phyloP scores from a whole-genome alignment of 257 asterid species.

The Nicotiana tomentosiformis region DNA sequence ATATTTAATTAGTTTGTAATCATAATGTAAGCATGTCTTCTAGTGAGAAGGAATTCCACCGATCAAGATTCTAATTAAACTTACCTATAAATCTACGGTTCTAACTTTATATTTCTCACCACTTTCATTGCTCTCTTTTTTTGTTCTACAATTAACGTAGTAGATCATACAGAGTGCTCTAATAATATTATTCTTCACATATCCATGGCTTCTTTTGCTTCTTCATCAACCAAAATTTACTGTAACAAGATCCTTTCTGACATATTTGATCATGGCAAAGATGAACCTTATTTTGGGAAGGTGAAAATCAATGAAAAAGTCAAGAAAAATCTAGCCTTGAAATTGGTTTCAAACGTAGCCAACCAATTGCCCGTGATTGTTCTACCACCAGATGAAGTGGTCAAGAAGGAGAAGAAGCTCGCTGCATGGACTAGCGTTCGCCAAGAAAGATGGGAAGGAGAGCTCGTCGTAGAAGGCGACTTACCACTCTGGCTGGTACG shows the following conservation, averaged over 20 bases:
- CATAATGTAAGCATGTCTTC: conserved; percentile 29
- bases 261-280: conserved; percentile 21
- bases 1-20: neutral
- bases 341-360: conserved; percentile 35
- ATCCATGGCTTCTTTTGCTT: conserved; percentile 50
- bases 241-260: conserved; percentile 8
- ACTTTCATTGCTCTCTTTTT: neutral
- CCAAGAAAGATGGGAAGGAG: conserved; percentile 91
- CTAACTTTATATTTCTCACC: conserved; percentile 2
- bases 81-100: conserved; percentile 28
- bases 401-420: conserved; percentile 27
- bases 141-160: neutral
- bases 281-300: conserved; percentile 14
- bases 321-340: neutral
- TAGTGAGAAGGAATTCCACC: conserved; percentile 44
- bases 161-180: neutral
- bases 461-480: conserved; percentile 75
- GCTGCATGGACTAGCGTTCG: conserved; percentile 81
- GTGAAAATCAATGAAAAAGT: neutral
- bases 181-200: neutral
- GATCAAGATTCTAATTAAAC: conserved; percentile 42
- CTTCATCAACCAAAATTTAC: conserved; percentile 31
- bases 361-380: conserved; percentile 31
- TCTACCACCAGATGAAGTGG: conserved; percentile 18
- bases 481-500: conserved; percentile 88